Evolutionary conservation across 2,329 filamentous ascomycete species (phyloP), one percentile per base, ranked within the genome.

Genomic region (Nigrospora sphaerica): DNA sequence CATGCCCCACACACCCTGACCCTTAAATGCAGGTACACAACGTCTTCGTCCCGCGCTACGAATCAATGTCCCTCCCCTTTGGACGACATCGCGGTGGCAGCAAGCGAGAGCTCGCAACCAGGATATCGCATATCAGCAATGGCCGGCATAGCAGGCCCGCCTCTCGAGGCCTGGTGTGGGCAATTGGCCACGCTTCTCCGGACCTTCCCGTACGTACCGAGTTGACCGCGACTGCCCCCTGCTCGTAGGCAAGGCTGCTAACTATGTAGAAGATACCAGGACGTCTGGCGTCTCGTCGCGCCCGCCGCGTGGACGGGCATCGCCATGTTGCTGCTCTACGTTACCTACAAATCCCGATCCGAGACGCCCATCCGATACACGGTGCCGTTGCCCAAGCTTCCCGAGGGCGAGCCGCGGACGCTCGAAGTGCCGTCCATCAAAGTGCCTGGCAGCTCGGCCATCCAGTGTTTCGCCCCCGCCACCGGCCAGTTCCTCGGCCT

Each of bases 391-490:
- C 84, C 86, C n/a, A 78, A 80, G 62, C 65, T 77, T 52, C 79
- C 81, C 45, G 69, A 74, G 62, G 73, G 43, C 34, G 46, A 78
- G 46, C 71, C 75, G 42, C 72, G 74, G 53, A 70, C 79, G 32
- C 71, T 89, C 33, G 72, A 82, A 13, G 62, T 75, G 33, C 75
- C 84, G 1, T 73, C 72, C 16, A 72, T 89, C 61, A 86, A 83
- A 67, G 74, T 79, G n/a, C 62, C 79, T 1, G 82, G 81, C 14
- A 81, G 81, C 35, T 76, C 78, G 1, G 77, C 82, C 9, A 83
- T 95, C 49, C 86, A 88, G 68, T 95, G 88, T 69, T 93, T 93
- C 64, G 86, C 86, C 38, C 93, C 93, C 2, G 92, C 92, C 2
- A 96, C 90, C 19, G 93, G 93, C 52, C 79, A 86, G 59, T 79